These are phyloP conservation scores for Setaria viridis DNA, from an alignment of 202 grass and related monocot genomes.

Conservation along the genomic window DNA sequence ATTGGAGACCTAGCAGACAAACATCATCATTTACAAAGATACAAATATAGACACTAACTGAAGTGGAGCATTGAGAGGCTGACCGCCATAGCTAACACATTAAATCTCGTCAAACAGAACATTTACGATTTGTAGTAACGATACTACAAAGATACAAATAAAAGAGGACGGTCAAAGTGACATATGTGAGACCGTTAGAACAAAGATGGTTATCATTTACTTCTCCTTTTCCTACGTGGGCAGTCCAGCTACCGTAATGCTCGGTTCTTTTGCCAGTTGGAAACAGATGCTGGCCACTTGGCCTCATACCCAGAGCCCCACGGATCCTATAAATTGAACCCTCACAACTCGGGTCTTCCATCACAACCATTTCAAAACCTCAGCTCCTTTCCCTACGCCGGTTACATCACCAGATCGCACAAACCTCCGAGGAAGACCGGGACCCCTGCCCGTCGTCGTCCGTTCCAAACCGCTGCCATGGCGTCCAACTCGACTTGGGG, in stretches of 20 bases:
- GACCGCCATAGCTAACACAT: background rate
- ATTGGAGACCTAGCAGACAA: too few relatives aligned
- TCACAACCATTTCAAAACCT: slow-evolving; percentile 29
- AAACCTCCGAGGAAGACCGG: background rate
- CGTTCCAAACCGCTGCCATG: slow-evolving; percentile 17
- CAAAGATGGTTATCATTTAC: background rate
- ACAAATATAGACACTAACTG: too few relatives aligned
- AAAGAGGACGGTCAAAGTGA: background rate
- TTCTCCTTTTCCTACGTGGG: background rate
- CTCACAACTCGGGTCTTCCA: background rate
- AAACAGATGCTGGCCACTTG: background rate
- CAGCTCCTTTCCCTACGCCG: background rate
- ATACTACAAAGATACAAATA: background rate
- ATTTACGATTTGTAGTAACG: background rate
- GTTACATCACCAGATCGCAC: background rate
- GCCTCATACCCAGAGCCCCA: background rate
- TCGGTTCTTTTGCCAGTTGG: slow-evolving; percentile 18
- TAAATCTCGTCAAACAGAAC: background rate
- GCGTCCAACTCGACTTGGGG: slow-evolving; percentile 30
- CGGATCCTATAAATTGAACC: slow-evolving; percentile 34
- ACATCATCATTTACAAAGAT: too few relatives aligned
- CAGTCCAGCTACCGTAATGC: background rate
- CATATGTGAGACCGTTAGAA: background rate
- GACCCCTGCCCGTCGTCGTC: background rate
- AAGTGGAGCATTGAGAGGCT: too few relatives aligned